Evolutionary conservation across 805 yeast genomes (phyloP), one percentile per base, ranked within the genome.

Genomic region (Suhomyces sp.): DNA sequence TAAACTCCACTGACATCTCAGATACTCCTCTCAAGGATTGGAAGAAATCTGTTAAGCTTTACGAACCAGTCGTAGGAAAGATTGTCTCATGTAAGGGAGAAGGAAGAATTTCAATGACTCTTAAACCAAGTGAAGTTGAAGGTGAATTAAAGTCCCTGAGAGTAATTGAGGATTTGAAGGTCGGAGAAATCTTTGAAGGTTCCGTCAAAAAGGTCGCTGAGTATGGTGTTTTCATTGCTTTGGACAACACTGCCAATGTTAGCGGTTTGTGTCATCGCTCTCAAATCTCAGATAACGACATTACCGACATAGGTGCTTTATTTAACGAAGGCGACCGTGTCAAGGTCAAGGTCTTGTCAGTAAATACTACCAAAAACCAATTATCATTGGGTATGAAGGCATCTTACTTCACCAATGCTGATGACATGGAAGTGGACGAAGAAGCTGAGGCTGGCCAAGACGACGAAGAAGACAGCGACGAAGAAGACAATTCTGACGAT

Each of bases 351-450:
- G 77, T 93, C 37, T 74, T 92, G 59, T 79, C 76, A 27, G 75
- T 86, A 29, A 85, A 87, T 61, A 51, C 59, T 1, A 82, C 75
- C 9, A 90, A 87, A 76, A 85, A 85, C 54, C 92, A 87, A 64
- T 64, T 93, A 19, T 85, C 96, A 0, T 78, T 93, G 55, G 97
- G 98, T 57, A 85, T 93, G 92, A 93, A 91, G 74, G 97, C 97
- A 2, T 88, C 97, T 3, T 90, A 86, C 69, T 94, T 93, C 67
- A 62, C 72, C 15, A 60, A 58, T 15, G 73, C 60, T n/a, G 75
- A 63, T 19, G 68, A 62, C 12, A 73, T 63, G 33, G 60, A 54
- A n/a, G 70, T 65, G 22, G 60, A 53, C 17, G 67, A 57, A 25
- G 61, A 50, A 47, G 53, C 44, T 57, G 60, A 45, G 6, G 58